phyloP scores from a whole-genome alignment of 108 stramenopile genomes.

The Cyclotella sp. region DNA sequence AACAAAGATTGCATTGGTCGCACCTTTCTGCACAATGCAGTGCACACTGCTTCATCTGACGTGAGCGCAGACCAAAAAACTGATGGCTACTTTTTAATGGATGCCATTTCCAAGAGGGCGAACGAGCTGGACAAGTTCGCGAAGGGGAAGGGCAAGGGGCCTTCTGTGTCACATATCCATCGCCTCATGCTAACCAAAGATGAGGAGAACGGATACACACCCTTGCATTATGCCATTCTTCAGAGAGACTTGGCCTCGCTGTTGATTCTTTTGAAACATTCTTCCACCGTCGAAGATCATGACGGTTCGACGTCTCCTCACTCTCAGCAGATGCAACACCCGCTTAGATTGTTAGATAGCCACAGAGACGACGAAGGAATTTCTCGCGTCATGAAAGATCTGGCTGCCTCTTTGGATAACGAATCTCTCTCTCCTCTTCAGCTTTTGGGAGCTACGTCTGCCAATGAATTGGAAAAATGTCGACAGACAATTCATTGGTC shows the following conservation, averaged over 20 bases:
- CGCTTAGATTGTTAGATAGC: slow-evolving; percentile 30
- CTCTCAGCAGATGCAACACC: slow-evolving; percentile 26
- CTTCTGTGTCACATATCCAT: slow-evolving; percentile 10
- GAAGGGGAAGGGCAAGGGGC: slow-evolving; percentile 6
- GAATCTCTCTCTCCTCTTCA: slow-evolving; percentile 74
- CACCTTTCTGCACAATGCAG: slow-evolving; percentile 16
- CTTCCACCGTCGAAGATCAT: slow-evolving; percentile 22
- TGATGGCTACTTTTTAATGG: slow-evolving; percentile 32
- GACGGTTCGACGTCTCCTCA: slow-evolving; percentile 1
- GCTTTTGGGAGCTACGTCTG: slow-evolving; percentile 61
- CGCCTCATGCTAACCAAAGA: slow-evolving; percentile 33
- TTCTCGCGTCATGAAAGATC: slow-evolving; percentile 31
- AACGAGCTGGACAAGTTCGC: slow-evolving; percentile 26
- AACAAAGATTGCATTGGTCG: slow-evolving; percentile 7
- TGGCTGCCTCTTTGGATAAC: slow-evolving; percentile 43
- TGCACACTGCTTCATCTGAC: slow-evolving; percentile 2
- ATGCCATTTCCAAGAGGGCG: slow-evolving; percentile 14
- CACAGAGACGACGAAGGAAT: not conserved
- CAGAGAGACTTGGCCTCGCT: slow-evolving; percentile 57
- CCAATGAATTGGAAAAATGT: slow-evolving; percentile 53
- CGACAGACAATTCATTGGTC: slow-evolving; percentile 45
- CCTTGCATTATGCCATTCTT: slow-evolving; percentile 69
- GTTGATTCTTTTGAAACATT: slow-evolving; percentile 63
- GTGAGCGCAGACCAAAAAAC: not conserved
- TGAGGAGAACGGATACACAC: slow-evolving; percentile 72